phyloP scores from a whole-genome alignment of 331 rosid genomes.

The Quercus phellos region DNA sequence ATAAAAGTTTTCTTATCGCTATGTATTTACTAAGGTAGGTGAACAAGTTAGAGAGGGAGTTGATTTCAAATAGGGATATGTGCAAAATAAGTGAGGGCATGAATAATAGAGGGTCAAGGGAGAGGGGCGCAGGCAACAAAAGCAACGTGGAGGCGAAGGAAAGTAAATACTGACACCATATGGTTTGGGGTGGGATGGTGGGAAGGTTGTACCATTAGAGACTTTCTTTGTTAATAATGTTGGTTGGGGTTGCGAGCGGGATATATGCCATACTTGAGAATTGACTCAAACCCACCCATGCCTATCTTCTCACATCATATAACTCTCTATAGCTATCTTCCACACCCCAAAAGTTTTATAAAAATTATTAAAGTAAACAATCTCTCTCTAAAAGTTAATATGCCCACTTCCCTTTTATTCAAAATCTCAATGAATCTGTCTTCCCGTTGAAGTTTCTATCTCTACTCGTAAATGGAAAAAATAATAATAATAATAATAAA shows the following conservation, averaged over 20 bases:
- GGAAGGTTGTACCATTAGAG: constrained; percentile 18
- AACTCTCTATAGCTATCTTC: background rate
- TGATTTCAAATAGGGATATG: constrained; percentile 40
- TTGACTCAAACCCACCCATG: constrained; percentile 19
- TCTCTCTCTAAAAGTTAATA: background rate
- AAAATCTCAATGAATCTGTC: constrained; percentile 8
- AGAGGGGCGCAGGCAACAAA: constrained; percentile 29
- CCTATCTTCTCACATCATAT: constrained; percentile 6
- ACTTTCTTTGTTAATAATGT: constrained; percentile 20
- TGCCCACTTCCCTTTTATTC: background rate
- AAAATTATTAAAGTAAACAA: background rate
- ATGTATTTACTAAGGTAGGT: constrained; percentile 9
- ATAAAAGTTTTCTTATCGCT: background rate
- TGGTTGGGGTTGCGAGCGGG: constrained; percentile 18
- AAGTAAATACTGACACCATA: constrained; percentile 45
- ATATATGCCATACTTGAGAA: background rate
- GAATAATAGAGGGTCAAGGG: constrained; percentile 24
- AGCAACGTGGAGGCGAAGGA: constrained; percentile 56
- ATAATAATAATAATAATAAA: background rate
- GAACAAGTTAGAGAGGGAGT: constrained; percentile 11
- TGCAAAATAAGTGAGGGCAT: constrained; percentile 19
- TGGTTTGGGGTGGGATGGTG: constrained; percentile 30
- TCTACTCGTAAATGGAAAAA: background rate
- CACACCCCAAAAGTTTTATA: background rate
- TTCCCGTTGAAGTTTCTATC: constrained; percentile 16